Evolutionary conservation across 164 flowering plant species (phyloP), one percentile per base, ranked within the genome.

Genomic region (Santalum album): DNA sequence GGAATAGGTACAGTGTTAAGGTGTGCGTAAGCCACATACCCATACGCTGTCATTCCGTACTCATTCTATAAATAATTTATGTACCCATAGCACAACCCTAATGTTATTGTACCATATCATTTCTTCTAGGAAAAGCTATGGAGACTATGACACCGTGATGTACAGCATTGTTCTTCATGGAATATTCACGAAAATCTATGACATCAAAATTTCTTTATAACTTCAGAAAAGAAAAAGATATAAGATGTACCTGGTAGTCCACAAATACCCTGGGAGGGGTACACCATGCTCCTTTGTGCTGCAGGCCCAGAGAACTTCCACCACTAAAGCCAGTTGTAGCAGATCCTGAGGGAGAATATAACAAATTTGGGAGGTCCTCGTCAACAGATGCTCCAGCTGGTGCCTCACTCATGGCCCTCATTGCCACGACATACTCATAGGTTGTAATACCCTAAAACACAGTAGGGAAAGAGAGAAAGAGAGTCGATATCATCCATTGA

Each of bases 201-300:
- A n/a, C n/a, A n/a, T n/a, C n/a, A n/a, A n/a, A n/a, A n/a, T n/a
- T n/a, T n/a, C n/a, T n/a, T n/a, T n/a, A n/a, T n/a, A n/a, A n/a
- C n/a, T n/a, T n/a, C n/a, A n/a, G n/a, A n/a, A n/a, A n/a, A n/a
- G n/a, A n/a, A n/a, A n/a, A n/a, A n/a, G n/a, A n/a, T n/a, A n/a
- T n/a, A n/a, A n/a, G n/a, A 32, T 11, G 7, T 82, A 92, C 98
- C 98, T 92, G 96, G 68, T 88, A 76, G 71, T 92, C 99, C 19
- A 92, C 84, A 66, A 89, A 89, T 36, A 92, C 82, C 63, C 97
- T 72, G 6, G 97, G 99, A 51, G 99, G 99, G 7, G 96, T 89
- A 62, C 99, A 92, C 96, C 96, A 89, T 45, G 83, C 87, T 40
- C 90, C 96, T 65, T 85, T 92, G 59, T 88, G 80, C 45, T 82